Conservation (phyloP, 345 rosid genomes). For the Citrus sp. region DNA sequence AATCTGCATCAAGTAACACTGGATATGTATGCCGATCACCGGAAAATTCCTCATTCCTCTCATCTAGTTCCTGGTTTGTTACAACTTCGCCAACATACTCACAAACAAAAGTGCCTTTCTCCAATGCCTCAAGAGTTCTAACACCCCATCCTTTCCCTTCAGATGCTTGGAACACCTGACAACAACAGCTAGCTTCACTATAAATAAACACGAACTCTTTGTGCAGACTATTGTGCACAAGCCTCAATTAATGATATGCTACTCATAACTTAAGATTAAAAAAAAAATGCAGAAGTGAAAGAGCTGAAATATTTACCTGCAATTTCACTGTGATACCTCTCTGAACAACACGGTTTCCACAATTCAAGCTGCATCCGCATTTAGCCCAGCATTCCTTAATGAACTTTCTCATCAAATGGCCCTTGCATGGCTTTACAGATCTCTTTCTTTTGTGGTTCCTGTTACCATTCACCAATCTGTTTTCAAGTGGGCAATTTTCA, state of each 20-base stretch:
- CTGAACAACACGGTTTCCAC: slow-evolving; percentile 43
- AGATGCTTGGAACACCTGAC: slow-evolving; percentile 38
- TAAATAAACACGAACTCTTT: neutral
- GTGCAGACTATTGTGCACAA: neutral
- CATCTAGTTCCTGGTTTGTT: slow-evolving; percentile 46
- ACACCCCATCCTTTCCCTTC: slow-evolving; percentile 64
- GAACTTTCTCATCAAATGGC: slow-evolving; percentile 30
- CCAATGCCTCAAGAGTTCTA: slow-evolving; percentile 32
- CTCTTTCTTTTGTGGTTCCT: slow-evolving; percentile 14
- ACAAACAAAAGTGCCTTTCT: slow-evolving; percentile 54
- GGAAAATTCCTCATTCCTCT: slow-evolving; percentile 32
- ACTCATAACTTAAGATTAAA: too few relatives aligned
- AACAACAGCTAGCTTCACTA: neutral
- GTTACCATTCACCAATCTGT: neutral
- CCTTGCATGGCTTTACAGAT: slow-evolving; percentile 19
- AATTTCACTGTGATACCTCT: slow-evolving; percentile 32
- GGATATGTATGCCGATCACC: slow-evolving; percentile 51
- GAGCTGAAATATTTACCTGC: slow-evolving; percentile 25
- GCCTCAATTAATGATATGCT: neutral
- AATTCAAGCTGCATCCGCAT: slow-evolving; percentile 35
- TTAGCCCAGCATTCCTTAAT: slow-evolving; percentile 47
- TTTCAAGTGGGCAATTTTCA: slow-evolving; percentile 32
- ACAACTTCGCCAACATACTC: slow-evolving; percentile 60
- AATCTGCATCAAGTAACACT: slow-evolving; percentile 55
- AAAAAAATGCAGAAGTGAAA: neutral